Conservation (phyloP, 768 basidiomycete species). For the Mycena belliarum region DNA sequence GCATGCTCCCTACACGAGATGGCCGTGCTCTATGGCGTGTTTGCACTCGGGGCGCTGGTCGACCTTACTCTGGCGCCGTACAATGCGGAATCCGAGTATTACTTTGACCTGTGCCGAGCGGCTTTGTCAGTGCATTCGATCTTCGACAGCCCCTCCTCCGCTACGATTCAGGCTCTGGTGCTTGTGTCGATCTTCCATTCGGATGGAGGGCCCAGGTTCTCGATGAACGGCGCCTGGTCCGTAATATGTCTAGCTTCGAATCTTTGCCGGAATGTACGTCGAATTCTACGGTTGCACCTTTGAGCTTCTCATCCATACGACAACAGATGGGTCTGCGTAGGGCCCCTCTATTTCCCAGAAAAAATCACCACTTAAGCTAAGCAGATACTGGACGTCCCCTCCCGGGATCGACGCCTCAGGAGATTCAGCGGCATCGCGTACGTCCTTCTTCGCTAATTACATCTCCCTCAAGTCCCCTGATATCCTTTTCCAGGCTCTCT, state of each 20-base stretch:
- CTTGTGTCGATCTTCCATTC: background rate
- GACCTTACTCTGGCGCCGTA: background rate
- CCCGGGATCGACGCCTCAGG: background rate
- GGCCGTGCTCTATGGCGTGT: background rate
- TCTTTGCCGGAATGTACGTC: background rate
- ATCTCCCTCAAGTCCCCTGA: background rate
- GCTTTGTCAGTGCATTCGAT: background rate
- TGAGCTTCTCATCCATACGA: background rate
- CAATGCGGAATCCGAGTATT: background rate
- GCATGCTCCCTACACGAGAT: background rate
- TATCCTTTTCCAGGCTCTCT: background rate
- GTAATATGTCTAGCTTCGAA: background rate
- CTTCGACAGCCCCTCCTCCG: background rate
- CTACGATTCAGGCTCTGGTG: background rate
- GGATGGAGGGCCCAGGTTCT: conserved; percentile 4
- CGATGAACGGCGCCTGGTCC: conserved; percentile 2
- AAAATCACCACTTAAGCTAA: background rate
- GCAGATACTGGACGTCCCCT: background rate
- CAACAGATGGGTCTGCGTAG: conserved; percentile 5
- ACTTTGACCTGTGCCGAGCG: conserved; percentile 3
- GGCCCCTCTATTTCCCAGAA: background rate
- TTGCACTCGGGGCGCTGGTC: conserved; percentile 4
- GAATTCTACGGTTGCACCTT: background rate
- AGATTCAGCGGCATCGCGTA: background rate
- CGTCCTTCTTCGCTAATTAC: background rate